Percentiles rank a stretch among this genome's conserved stretches.
These are phyloP conservation scores for Clarireedia monteithiana DNA, from an alignment of 2,329 filamentous ascomycete species.

Conservation along the genomic window DNA sequence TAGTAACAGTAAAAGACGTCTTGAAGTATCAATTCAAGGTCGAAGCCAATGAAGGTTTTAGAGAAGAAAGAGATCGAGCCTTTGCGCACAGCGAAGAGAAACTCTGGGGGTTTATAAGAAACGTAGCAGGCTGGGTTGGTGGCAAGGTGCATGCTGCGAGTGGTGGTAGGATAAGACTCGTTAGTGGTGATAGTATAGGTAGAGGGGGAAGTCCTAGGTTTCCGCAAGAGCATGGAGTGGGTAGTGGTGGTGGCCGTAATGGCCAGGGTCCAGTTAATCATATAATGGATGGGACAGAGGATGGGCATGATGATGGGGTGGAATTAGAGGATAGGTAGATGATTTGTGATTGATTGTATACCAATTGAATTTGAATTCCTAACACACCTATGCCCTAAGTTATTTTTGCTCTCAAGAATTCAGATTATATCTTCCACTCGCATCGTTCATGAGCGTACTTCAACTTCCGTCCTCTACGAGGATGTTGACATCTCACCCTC, in stretches of 20 bases:
- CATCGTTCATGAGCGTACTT: too few species aligned
- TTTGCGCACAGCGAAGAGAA: slow-evolving; percentile 54
- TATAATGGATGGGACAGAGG: slow-evolving; percentile 46
- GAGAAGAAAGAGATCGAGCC: slow-evolving; percentile 38
- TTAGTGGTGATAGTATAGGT: slow-evolving; percentile 23
- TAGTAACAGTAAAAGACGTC: slow-evolving; percentile 96
- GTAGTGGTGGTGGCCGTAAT: not conserved
- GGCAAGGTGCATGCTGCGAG: slow-evolving; percentile 44
- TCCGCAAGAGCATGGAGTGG: slow-evolving; percentile 15
- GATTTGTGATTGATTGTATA: not conserved
- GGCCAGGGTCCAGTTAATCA: slow-evolving; percentile 33
- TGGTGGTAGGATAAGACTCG: slow-evolving; percentile 49
- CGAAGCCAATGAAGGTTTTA: slow-evolving; percentile 72
- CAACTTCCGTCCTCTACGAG: too few species aligned
- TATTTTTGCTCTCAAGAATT: too few species aligned
- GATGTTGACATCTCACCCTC: slow-evolving; percentile 30
- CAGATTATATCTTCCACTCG: too few species aligned
- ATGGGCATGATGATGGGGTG: slow-evolving; percentile 37
- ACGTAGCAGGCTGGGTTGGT: slow-evolving; percentile 50
- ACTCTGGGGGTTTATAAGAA: slow-evolving; percentile 52
- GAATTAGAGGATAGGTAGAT: slow-evolving; percentile 32
- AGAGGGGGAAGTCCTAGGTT: slow-evolving; percentile 25
- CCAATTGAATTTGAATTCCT: too few species aligned
- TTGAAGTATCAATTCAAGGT: slow-evolving; percentile 96
- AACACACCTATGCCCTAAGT: too few species aligned